Evolutionary conservation across 441 rosid species (phyloP).

Genomic region (Codiaeum variegatum): DNA sequence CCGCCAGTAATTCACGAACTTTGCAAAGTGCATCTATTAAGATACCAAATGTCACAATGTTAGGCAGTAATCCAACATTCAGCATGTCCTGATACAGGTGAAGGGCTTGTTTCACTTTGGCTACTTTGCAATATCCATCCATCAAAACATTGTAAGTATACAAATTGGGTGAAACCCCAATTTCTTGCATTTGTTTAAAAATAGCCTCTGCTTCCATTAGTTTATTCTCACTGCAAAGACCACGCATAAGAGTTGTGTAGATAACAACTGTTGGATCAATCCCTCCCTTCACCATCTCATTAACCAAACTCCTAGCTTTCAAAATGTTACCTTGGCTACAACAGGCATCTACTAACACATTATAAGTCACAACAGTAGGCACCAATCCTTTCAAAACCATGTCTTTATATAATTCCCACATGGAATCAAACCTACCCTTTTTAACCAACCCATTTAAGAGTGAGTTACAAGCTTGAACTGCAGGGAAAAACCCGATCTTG

Average conservation of each 20-base stretch:
- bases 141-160: constrained; percentile 51
- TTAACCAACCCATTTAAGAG: constrained; percentile 52
- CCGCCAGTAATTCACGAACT: constrained; percentile 39
- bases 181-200: constrained; percentile 42
- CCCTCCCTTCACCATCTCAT: constrained; percentile 44
- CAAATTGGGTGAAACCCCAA: constrained; percentile 46
- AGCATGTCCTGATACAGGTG: constrained; percentile 40
- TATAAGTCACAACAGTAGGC: constrained; percentile 54
- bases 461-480: constrained; percentile 43
- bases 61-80: constrained; percentile 39
- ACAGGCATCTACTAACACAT: constrained; percentile 50
- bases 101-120: constrained; percentile 36
- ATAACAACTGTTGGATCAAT: constrained; percentile 52
- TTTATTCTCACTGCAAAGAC: constrained; percentile 41
- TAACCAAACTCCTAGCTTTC: constrained; percentile 42
- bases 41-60: constrained; percentile 49
- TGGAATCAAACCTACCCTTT: constrained; percentile 35
- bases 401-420: constrained; percentile 44
- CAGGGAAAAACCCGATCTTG: constrained; percentile 37
- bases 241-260: constrained; percentile 46
- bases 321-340: constrained; percentile 45
- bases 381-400: constrained; percentile 48
- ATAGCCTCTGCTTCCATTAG: constrained; percentile 45
- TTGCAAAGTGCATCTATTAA: constrained; percentile 61
- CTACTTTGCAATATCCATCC: constrained; percentile 53